Evolutionary conservation across 345 rosid species (phyloP).

Genomic region (Salix dunnii): DNA sequence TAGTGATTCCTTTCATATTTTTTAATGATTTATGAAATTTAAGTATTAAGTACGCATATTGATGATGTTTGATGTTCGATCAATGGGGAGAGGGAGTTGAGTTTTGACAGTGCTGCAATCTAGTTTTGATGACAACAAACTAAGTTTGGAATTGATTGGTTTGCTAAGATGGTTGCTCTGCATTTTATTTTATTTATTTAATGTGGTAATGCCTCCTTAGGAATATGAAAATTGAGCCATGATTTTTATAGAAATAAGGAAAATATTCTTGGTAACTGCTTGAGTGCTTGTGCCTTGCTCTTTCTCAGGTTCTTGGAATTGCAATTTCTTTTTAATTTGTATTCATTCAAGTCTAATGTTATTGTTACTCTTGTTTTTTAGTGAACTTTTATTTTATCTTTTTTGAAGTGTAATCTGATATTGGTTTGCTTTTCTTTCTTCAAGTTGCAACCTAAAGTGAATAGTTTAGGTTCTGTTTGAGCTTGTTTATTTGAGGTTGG

Average conservation of each 20-base stretch:
- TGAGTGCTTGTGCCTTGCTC: not conserved
- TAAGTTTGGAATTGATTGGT: not conserved
- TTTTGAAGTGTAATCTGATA: no score
- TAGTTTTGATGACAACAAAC: not conserved
- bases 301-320: not conserved
- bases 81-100: no score
- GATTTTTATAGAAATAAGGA: not conserved
- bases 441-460: no score
- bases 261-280: not conserved
- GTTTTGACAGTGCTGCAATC: not conserved
- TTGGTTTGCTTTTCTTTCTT: no score
- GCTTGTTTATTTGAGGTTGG: not conserved
- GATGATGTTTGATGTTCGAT: not conserved
- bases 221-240: not conserved
- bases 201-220: not conserved
- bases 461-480: not conserved
- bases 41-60: not conserved
- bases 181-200: not conserved
- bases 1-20: not conserved
- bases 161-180: not conserved
- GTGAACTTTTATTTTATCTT: no score
- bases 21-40: not conserved
- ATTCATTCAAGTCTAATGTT: no score
- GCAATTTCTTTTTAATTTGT: no score
- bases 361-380: no score